Base-by-base conservation (phyloP, 768 basidiomycete species). In the Mycena leptocephala region DNA sequence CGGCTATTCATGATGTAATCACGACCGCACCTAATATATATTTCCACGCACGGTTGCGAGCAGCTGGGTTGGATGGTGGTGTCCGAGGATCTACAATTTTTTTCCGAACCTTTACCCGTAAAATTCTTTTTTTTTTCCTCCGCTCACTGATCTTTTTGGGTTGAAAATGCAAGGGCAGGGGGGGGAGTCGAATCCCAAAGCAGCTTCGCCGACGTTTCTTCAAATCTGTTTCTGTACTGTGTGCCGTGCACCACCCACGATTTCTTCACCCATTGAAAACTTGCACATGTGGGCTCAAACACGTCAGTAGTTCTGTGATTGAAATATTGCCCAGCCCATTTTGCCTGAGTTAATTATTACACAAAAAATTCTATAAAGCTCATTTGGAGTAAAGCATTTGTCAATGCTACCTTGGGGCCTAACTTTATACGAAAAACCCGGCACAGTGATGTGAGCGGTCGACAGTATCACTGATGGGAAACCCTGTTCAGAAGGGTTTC, bases 121-220 rank as follows among this genome's bases (percentile, higher is more conserved):
- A 41, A 62, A 43, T 62, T 24, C 62, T 30, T 64, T 41, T 43
- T 63, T 64, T 32, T 46, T 46, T 24, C n/a, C n/a, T 64, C 28
- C 18, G 41, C 62, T 64, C 41, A 28, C 41, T 43, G 62, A 64
- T 64, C 62, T 64, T 64, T 46, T 64, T 30, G 62, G 62, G 62
- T 26, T 46, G 26, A 30, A 39, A 46, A 64, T n/a, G n/a, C n/a
- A n/a, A n/a, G n/a, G n/a, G n/a, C n/a, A n/a, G 61, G 61, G 59
- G 20, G 58, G 16, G 58, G 55, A 39, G 8, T 48, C 20, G 46
- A 48, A 48, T 11, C 46, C 46, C 46, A 18, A 48, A 48, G 46
- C 46, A 48, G 46, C 46, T 48, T 48, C 22, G 20, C 46, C 6
- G 46, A 48, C 20, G 13, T 48, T 18, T 48, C 46, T 48, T 48